Base-by-base conservation (phyloP, 225 moss, liverwort and hornwort species). In the Climacium dendroides region DNA sequence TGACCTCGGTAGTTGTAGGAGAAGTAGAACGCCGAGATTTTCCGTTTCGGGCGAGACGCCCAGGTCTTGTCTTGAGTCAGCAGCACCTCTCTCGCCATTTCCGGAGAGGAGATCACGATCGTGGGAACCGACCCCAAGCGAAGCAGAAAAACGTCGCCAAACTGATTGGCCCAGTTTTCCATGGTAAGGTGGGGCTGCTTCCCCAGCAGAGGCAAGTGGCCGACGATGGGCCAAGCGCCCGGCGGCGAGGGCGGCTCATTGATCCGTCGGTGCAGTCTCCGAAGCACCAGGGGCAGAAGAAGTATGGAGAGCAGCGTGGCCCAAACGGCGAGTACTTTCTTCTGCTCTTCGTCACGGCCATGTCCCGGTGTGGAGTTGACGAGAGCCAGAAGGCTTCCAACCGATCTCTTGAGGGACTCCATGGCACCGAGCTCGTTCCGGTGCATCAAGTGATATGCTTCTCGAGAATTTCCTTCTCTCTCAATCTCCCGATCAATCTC, bases 161-260 rank as follows among this genome's bases (percentile, higher is more conserved):
- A 83, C 58, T 59, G 82, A 1, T 84, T 52, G 9, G 88, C 86
- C 86, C 94, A 79, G 5, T 73, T 80, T 39, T 77, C 87, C 67
- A 95, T 79, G 61, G 82, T 87, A 23, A 85, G 75, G 50, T 95
- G 91, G 1, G 91, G 90, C 25, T 84, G 87, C 47, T 45, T 74
- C 16, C 94, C 91, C 71, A 95, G 79, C 54, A 88, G 78, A 7
- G 84, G 93, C 47, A 95, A 80, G 85, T 93, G 90, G 16, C 94
- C 95, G 7, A 94, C 39, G 41, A 95, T 79, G 18, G 94, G 93
- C 86, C 87, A 93, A 6, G 85, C 86, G 26, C 78, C 84, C 5
- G 91, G 93, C 22, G 94, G 94, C 18, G 94, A 91, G 26, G 95
- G 94, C 61, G 94, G 95, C 63, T 86, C 76, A 5, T 78, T 15